phyloP scores from a whole-genome alignment of 2,329 filamentous ascomycete genomes.

The Fulvia fulva region DNA sequence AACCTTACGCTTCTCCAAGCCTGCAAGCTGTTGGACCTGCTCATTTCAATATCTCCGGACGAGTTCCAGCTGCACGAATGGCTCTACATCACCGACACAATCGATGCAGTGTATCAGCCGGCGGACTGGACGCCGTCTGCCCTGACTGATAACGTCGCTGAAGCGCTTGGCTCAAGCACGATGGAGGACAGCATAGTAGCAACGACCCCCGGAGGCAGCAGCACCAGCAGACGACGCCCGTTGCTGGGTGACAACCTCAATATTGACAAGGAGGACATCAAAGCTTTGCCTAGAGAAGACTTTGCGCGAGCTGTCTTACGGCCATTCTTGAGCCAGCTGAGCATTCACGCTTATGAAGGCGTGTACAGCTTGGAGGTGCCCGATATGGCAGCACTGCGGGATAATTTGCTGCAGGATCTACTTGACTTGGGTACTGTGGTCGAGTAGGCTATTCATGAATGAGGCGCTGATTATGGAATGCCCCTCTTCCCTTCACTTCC shows the following conservation, averaged over 20 bases:
- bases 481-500: not conserved
- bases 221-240: constrained; percentile 25
- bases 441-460: constrained; percentile 15
- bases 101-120: constrained; percentile 87
- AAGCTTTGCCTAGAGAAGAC: constrained; percentile 53
- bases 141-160: constrained; percentile 78
- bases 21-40: constrained; percentile 84
- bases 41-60: constrained; percentile 83
- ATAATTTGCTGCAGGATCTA: constrained; percentile 30
- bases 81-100: constrained; percentile 95
- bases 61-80: constrained; percentile 98
- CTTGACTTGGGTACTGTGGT: constrained; percentile 49
- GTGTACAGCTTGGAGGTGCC: constrained; percentile 77
- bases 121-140: constrained; percentile 65
- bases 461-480: not conserved
- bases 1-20: constrained; percentile 78
- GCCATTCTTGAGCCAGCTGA: constrained; percentile 87
- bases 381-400: constrained; percentile 59
- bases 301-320: constrained; percentile 73
- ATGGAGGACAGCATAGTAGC: constrained; percentile 27
- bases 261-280: constrained; percentile 54
- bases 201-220: not conserved
- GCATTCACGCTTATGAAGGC: constrained; percentile 89
- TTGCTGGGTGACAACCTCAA: constrained; percentile 49
- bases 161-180: constrained; percentile 56